Base-by-base conservation (phyloP, 768 basidiomycete species). In the Psilocybe cubensis region DNA sequence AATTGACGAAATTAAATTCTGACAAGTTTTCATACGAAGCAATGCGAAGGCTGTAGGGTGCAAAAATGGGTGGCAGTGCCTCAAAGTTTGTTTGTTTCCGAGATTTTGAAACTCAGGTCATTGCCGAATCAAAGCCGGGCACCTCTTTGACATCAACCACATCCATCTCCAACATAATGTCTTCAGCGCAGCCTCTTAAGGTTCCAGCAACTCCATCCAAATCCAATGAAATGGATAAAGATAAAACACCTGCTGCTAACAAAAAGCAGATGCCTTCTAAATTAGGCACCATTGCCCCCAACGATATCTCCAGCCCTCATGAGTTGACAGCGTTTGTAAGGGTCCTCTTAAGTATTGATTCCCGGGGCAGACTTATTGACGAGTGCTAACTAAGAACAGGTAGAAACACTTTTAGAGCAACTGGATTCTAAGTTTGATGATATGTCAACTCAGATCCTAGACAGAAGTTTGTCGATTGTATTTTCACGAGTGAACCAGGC, bases 241-340 rank as follows among this genome's bases (percentile, higher is more conserved):
- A 83, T 62, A 81, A 78, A 65, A 85, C 83, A n/a, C 82, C 83
- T 24, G 77, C 81, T 12, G 68, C 76, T n/a, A 67, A 66, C 53
- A 83, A 81, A 60, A 78, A 78, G 52, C 56, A 72, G 21, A 66
- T 68, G 1, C 64, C 74, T 18, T 71, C 75, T 7, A 81, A 78
- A 63, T 64, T 73, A 41, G 73, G 80, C 2, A 71, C 69, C 48
- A 75, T 74, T 54, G 76, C 68, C 47, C 76, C 74, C 24, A 77
- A 77, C 56, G 91, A 94, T 63, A 93, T 93, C 31, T 93, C 94
- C 1, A 94, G 92, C 66, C 95, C 95, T 1, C 94, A 96, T 70
- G 95, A 97, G 70, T 74, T 97, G 62, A 96, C 95, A 27, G 93
- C 93, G 18, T 97, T 95, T 74, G 95, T 97, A 69, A 73, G 91